Base-by-base conservation (phyloP, 23 red algal species). In the Gracilaria vermiculophylla region DNA sequence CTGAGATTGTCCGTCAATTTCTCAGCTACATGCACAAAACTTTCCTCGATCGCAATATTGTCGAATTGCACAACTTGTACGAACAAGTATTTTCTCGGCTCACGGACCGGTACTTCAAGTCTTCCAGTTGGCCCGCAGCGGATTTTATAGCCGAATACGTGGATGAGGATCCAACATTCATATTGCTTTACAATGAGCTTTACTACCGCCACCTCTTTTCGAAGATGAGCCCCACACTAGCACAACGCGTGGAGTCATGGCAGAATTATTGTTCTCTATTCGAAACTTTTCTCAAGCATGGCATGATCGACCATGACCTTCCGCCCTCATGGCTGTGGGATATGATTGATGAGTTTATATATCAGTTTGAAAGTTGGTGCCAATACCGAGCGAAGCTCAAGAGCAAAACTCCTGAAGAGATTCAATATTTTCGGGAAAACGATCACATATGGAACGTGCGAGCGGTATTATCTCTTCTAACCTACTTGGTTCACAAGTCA, bases 271-370 rank as follows among this genome's bases (percentile, higher is more conserved):
- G 88, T 44, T 83, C 81, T 21, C 67, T 99, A 24, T 99, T 99
- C 69, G 86, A 84, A 40, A 34, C 50, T 3, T 91, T 92, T 55
- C 48, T 89, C 48, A 61, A 93, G 23, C 88, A 92, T 54, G 80
- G 81, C 12, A 75, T 99, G 85, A 43, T 91, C 35, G 92, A 96
- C 37, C 34, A 88, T 20, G 90, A 92, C 41, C 78, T 99, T 41
- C 97, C 97, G n/a, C 57, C 93, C 25, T 95, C 97, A 66, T 99
- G 97, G 97, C 64, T 99, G 41, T 99, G 97, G 97, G 97, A 99
- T 54, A 93, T 99, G 57, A 90, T 91, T 43, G 97, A 99, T 58
- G 97, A 99, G 94, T 99, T 99, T 77, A 85, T 99, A 12, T 99
- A 99, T 75, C 97, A 99, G 48, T 96, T 93, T 57, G 97, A 99